Evolutionary conservation across 176 grass and related monocot genomes (phyloP), one percentile per base, ranked within the genome.

Genomic region (Musa schizocarpa): DNA sequence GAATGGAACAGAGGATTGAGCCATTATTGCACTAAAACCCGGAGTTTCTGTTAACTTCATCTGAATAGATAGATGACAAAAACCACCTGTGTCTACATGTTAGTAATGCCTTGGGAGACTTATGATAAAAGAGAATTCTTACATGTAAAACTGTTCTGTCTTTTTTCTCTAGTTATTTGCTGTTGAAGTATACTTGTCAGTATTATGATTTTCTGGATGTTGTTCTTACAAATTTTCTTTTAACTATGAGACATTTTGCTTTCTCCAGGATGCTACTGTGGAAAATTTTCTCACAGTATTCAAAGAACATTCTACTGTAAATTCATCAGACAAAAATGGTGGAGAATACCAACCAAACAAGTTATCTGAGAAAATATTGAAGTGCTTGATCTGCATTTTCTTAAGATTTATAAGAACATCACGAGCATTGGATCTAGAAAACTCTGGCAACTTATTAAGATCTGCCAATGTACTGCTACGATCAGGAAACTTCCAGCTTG

Each of bases 281-380:
- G 83, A 92, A 74, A 86, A 65, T 2, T 21, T 76, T 2, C 11
- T 79, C 0, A 85, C 69, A 9, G 1, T 74, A 11, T 72, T 63
- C 50, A 82, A 84, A 50, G 82, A 96, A 24, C 74, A 80, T 13
- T 71, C 81, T 7, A 58, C 22, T 23, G 20, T 59, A 55, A 75
- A 34, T 63, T 34, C 53, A 19, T 65, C 52, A 8, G 82, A 78
- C 52, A 78, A 23, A 1, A 72, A 89, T 58, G 54, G 86, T 29
- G 66, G 70, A 0, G 53, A 59, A 2, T 58, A 68, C 23, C 86
- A 84, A 27, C 87, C 90, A 21, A 98, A 94, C 90, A 98, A 93
- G 79, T 88, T 98, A 68, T 98, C 90, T 11, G 94, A 98, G 85
- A 83, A 86, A 77, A 98, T 98, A 50, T 51, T 98, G 5, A 98